Conservation (phyloP, 306 rosid genomes). For the Trichosanthes cucumerina region DNA sequence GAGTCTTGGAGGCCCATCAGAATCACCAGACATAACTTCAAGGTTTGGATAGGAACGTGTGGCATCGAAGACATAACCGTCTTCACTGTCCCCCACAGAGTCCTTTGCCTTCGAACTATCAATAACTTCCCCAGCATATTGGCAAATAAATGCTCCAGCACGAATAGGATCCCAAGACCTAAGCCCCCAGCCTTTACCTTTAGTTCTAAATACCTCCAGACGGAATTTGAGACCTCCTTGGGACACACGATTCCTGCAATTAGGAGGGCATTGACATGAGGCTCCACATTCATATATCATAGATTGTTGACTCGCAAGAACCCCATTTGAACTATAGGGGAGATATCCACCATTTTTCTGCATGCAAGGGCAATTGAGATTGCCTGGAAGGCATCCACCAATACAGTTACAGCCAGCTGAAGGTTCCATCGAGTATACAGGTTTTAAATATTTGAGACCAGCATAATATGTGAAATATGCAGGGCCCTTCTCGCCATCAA, state of each 20-base stretch:
- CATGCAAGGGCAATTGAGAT: slow-evolving; percentile 53
- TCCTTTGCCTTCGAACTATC: slow-evolving; percentile 46
- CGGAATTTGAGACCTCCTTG: slow-evolving; percentile 65
- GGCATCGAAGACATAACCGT: slow-evolving; percentile 65
- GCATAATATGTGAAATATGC: slow-evolving; percentile 66
- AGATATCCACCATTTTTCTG: slow-evolving; percentile 59
- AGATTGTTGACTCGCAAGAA: slow-evolving; percentile 51
- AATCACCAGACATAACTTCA: slow-evolving; percentile 57
- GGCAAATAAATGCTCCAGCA: slow-evolving; percentile 75
- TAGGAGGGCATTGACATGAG: slow-evolving; percentile 71
- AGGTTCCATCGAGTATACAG: slow-evolving; percentile 32
- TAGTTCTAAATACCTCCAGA: slow-evolving; percentile 72
- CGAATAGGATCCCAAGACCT: slow-evolving; percentile 93
- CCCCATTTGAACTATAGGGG: slow-evolving; percentile 46
- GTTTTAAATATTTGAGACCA: slow-evolving; percentile 48
- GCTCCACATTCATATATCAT: slow-evolving; percentile 71
- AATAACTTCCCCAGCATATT: slow-evolving; percentile 83
- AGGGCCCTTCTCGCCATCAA: slow-evolving; percentile 92
- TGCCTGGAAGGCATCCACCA: slow-evolving; percentile 65
- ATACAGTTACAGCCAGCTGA: slow-evolving; percentile 55
- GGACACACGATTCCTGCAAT: slow-evolving; percentile 59
- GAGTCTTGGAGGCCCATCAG: slow-evolving; percentile 39
- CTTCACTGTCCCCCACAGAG: slow-evolving; percentile 55
- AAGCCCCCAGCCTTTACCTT: slow-evolving; percentile 83
- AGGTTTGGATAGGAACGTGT: slow-evolving; percentile 56